Conservation (phyloP, 768 basidiomycete species). For the Russula sp. region DNA sequence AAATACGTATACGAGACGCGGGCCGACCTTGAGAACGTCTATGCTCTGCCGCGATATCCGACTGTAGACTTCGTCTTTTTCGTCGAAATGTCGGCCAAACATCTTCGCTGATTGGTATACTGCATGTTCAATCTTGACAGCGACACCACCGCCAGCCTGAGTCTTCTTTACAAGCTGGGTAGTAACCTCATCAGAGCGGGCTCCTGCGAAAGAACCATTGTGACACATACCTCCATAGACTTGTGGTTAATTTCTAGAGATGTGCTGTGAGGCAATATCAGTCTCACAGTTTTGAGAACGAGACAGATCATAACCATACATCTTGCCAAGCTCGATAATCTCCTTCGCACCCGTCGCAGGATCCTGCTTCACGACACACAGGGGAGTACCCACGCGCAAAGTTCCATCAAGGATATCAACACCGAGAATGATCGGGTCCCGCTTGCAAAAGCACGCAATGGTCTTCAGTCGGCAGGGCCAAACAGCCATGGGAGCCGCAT, state of each 20-base stretch:
- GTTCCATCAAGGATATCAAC: slow-evolving; percentile 94
- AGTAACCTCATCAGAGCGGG: background rate
- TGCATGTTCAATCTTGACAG: slow-evolving; percentile 97
- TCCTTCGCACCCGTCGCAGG: slow-evolving; percentile 84
- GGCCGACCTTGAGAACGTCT: slow-evolving; percentile 84
- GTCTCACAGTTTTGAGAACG: background rate
- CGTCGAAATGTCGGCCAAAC: slow-evolving; percentile 94
- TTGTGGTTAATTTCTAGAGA: slow-evolving; percentile 98
- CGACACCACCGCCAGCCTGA: slow-evolving; percentile 94
- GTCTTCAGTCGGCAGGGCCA: slow-evolving; percentile 95
- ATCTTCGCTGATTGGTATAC: slow-evolving; percentile 93
- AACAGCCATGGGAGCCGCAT: slow-evolving; percentile 90
- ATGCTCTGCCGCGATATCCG: slow-evolving; percentile 90
- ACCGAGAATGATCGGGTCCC: slow-evolving; percentile 95
- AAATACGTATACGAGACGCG: background rate
- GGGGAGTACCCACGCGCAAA: slow-evolving; percentile 85
- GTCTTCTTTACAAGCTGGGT: slow-evolving; percentile 81
- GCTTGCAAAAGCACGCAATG: slow-evolving; percentile 92
- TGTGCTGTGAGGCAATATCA: slow-evolving; percentile 47
- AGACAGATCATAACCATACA: slow-evolving; percentile 48
- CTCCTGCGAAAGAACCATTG: background rate
- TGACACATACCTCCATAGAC: slow-evolving; percentile 57
- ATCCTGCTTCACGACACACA: slow-evolving; percentile 93
- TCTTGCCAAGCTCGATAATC: slow-evolving; percentile 87
- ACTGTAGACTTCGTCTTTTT: slow-evolving; percentile 90